Base-by-base conservation (phyloP, 208 protist genomes). In the Phytomonas sp. region DNA sequence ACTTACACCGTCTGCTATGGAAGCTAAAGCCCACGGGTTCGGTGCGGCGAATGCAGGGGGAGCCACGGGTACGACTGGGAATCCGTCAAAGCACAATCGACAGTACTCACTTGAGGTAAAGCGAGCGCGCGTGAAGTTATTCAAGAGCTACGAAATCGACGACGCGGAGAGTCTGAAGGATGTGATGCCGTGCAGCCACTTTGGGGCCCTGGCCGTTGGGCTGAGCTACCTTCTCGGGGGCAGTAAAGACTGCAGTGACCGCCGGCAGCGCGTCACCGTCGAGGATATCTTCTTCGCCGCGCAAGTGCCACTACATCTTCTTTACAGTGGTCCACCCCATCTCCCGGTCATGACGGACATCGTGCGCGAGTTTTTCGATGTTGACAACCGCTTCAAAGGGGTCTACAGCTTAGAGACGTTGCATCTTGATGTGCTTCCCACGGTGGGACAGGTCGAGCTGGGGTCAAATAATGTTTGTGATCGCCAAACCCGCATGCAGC, bases 241-340 rank as follows among this genome's bases (percentile, higher is more conserved):
- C 32, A 75, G 80, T 40, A 78, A 81, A 32, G 74, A 87, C 32
- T 88, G 83, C 73, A 81, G 77, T 29, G 87, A 96, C 67, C 83
- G 88, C 34, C 81, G 87, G 26, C 79, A 83, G 52, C 84, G 87
- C 60, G 91, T 95, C 30, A 94, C 87, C 1, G 76, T 96, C 30
- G 88, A 96, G 71, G 91, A 96, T 76, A 91, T 96, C 70, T 96
- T 96, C 78, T 96, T 96, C 66, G 83, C 88, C 5, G 84, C 87
- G n/a, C 91, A 96, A 73, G 80, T 91, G 29, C 91, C 91, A 12
- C 80, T 96, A 16, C 87, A 94, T 76, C 87, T 89, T 71, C 79
- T 94, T 33, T 81, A 94, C 75, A 82, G 81, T 37, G 85, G 87
- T 61, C 78, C 83, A 8, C 84, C 86, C 16, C 77, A 83, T 19